A percentile compares a stretch with the other conserved stretches of the same genome.
These are phyloP conservation scores for Yamadazyma endophytica DNA, from an alignment of 805 yeast species.

Conservation along the genomic window DNA sequence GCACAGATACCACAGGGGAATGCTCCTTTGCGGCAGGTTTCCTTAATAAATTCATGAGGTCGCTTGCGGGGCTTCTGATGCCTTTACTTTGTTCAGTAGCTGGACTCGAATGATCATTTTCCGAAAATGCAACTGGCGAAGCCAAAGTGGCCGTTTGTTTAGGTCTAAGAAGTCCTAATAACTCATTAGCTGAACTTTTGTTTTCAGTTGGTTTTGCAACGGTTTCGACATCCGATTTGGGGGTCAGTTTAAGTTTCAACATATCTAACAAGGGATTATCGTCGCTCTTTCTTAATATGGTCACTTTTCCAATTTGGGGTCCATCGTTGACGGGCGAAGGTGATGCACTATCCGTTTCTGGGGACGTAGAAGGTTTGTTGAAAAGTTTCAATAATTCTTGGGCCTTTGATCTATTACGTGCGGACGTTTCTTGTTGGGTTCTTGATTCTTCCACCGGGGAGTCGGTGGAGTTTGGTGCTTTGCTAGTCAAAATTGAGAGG, in stretches of 20 bases:
- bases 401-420: conserved; percentile 27
- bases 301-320: conserved; percentile 23
- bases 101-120: too few species aligned
- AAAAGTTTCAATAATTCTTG: conserved; percentile 26
- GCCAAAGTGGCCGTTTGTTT: neutral
- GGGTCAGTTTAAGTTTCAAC: conserved; percentile 2
- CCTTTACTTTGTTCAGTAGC: too few species aligned
- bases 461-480: conserved; percentile 5
- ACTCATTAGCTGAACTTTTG: conserved; percentile 6
- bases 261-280: conserved; percentile 6
- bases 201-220: neutral
- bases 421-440: conserved; percentile 4
- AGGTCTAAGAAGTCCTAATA: conserved; percentile 11
- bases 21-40: neutral
- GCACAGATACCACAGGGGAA: too few species aligned
- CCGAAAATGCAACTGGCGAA: too few species aligned
- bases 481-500: conserved; percentile 37
- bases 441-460: conserved; percentile 5
- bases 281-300: conserved; percentile 7
- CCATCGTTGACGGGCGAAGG: neutral
- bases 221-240: too few species aligned
- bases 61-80: conserved; percentile 17
- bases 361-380: conserved; percentile 9
- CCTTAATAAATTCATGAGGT: conserved; percentile 13
- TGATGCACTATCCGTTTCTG: conserved; percentile 2